A percentile compares a stretch with the other conserved stretches of the same genome.
Conservation (phyloP, 208 protist genomes). For the Herpetomonas samuelpessoai region DNA sequence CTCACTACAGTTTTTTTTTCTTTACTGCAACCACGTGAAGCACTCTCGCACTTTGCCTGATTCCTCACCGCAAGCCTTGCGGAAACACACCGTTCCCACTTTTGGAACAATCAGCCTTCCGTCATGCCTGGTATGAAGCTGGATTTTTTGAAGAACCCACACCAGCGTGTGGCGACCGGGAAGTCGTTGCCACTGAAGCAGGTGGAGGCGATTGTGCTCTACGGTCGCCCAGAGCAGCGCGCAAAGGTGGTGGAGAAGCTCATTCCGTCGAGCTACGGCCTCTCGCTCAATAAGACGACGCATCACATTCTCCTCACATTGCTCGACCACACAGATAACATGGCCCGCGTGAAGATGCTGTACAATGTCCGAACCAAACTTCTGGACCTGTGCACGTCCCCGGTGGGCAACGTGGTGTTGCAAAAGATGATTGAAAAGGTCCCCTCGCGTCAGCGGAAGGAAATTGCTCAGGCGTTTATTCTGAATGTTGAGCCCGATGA, state of each 20-base stretch:
- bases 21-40: too few relatives aligned
- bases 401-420: constrained; percentile 79
- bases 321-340: constrained; percentile 73
- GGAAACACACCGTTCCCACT: background rate
- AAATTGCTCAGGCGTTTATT: constrained; percentile 83
- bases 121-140: constrained; percentile 72
- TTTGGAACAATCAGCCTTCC: background rate
- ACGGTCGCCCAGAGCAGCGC: constrained; percentile 79
- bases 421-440: constrained; percentile 79
- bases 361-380: constrained; percentile 83
- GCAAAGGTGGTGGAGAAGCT: constrained; percentile 82
- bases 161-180: constrained; percentile 78
- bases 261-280: constrained; percentile 61
- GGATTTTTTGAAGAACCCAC: constrained; percentile 84
- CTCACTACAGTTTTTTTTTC: too few relatives aligned
- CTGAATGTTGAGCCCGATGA: constrained; percentile 79
- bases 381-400: constrained; percentile 55
- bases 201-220: constrained; percentile 85
- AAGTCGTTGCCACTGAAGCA: constrained; percentile 81
- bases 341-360: constrained; percentile 74
- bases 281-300: constrained; percentile 74
- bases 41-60: too few relatives aligned
- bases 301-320: constrained; percentile 76
- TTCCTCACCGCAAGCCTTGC: background rate
- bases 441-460: constrained; percentile 64